Conservation (phyloP, 495 filamentous ascomycete genomes). For the Cercophora samala region DNA sequence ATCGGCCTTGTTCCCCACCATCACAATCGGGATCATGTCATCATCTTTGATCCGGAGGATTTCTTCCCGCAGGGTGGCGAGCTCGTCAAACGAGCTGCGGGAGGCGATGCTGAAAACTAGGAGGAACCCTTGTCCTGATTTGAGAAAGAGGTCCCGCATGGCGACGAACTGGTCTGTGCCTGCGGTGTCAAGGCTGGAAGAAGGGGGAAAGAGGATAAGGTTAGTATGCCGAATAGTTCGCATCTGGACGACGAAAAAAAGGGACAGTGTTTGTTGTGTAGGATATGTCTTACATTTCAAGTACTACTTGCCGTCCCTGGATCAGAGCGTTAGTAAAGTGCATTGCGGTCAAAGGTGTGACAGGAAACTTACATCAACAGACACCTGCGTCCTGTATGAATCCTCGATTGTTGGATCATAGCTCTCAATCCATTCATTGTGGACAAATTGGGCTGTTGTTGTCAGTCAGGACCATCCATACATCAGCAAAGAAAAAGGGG, state of each 20-base stretch:
- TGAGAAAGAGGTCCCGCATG: conserved; percentile 92
- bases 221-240: conserved; percentile 21
- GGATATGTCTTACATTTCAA: conserved; percentile 81
- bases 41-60: conserved; percentile 98
- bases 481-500: not conserved
- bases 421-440: conserved; percentile 98
- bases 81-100: conserved; percentile 77
- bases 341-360: not conserved
- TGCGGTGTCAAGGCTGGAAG: conserved; percentile 80
- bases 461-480: not conserved
- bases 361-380: conserved; percentile 75
- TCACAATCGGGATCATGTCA: conserved; percentile 84
- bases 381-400: conserved; percentile 90
- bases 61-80: conserved; percentile 85
- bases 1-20: conserved; percentile 97
- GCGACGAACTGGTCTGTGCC: conserved; percentile 94
- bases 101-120: conserved; percentile 97
- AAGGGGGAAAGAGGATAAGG: conserved; percentile 4
- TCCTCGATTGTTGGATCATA: conserved; percentile 98
- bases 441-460: conserved; percentile 87
- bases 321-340: conserved; percentile 1
- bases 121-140: conserved; percentile 92
- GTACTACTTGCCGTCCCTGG: conserved; percentile 89
- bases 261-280: not conserved
- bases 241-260: not conserved